Base-by-base conservation (phyloP, 2,329 filamentous ascomycete species). In the Epichloe baconii region DNA sequence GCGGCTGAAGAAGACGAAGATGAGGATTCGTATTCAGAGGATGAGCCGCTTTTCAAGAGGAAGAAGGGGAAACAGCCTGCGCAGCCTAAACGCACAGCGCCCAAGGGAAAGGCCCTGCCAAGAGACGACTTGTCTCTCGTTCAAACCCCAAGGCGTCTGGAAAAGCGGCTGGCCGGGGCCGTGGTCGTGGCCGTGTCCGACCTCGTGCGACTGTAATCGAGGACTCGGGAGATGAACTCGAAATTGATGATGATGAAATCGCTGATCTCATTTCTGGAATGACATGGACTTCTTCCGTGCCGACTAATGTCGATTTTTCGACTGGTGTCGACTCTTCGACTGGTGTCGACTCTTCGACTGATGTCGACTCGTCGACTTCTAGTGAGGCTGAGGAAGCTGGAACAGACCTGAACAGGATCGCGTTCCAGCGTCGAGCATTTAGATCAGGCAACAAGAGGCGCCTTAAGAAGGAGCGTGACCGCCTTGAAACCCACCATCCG, bases 401-500 rank as follows among this genome's bases (percentile, higher is more conserved):
- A n/a, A 35, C 23, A 14, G 40, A 48, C 3, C 15, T 64, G 15
- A 53, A 38, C 21, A 52, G 51, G 44, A 58, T 64, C 34, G 56
- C 60, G 4, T 51, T 49, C 7, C 55, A 54, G 5, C 68, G 68
- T 23, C 72, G 67, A 19, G 69, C 61, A 4, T 71, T 61, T 55
- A 55, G 66, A 46, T 43, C 50, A 3, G 61, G 56, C 37, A 62
- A 61, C 47, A 58, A 46, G 43, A 48, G 55, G 10, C 64, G 68
- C 17, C 26, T 54, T 34, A 62, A 63, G 56, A 68, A 61, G 36
- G 73, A 86, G 67, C 79, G 88, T 48, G 68, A 72, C 50, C 83
- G 83, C 55, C 78, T 95, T 2, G 87, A 90, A 58, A 66, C 70
- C 19, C 74, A 85, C 48, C 93, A 98, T 63, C 90, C 91, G 0